Conservation (phyloP, 2,329 filamentous ascomycete genomes). For the Talaromyces verruculosus region DNA sequence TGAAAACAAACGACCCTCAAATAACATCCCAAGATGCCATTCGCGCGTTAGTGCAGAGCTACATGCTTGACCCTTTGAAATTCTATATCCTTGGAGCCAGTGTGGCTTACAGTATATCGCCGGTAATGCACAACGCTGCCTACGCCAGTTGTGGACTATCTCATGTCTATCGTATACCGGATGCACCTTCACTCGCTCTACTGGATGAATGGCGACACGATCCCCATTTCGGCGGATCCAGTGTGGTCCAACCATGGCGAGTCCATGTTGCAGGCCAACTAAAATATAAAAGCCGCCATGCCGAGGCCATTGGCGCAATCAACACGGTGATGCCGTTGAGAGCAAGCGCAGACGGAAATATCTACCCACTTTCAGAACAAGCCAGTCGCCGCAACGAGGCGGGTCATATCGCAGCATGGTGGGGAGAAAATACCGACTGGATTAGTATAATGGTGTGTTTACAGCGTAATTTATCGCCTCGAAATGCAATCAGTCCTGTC, state of each 20-base stretch:
- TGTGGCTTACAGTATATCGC: constrained; percentile 45
- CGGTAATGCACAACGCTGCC: constrained; percentile 46
- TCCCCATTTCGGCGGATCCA: constrained; percentile 43
- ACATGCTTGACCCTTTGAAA: constrained; percentile 43
- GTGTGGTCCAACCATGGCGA: constrained; percentile 47
- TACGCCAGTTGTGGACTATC: constrained; percentile 41
- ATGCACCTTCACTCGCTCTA: constrained; percentile 38
- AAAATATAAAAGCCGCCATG: constrained; percentile 42
- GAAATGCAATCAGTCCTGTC: constrained; percentile 53
- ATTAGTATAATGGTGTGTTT: constrained; percentile 46
- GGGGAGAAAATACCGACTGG: constrained; percentile 49
- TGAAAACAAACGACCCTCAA: constrained; percentile 33
- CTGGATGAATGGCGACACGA: constrained; percentile 41
- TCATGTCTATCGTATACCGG: constrained; percentile 42
- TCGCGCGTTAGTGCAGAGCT: constrained; percentile 42
- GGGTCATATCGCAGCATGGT: constrained; percentile 44
- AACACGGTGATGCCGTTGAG: constrained; percentile 48
- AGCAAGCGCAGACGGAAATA: constrained; percentile 35
- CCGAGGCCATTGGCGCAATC: constrained; percentile 48
- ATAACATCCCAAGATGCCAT: constrained; percentile 42
- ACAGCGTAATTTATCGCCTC: constrained; percentile 44
- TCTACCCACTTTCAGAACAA: constrained; percentile 41
- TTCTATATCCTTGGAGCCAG: constrained; percentile 46
- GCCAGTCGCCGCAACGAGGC: constrained; percentile 45
- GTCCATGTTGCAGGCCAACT: constrained; percentile 42